Evolutionary conservation across 2,329 filamentous ascomycete genomes (phyloP), one percentile per base, ranked within the genome.

Genomic region (Aureobasidium vineae): DNA sequence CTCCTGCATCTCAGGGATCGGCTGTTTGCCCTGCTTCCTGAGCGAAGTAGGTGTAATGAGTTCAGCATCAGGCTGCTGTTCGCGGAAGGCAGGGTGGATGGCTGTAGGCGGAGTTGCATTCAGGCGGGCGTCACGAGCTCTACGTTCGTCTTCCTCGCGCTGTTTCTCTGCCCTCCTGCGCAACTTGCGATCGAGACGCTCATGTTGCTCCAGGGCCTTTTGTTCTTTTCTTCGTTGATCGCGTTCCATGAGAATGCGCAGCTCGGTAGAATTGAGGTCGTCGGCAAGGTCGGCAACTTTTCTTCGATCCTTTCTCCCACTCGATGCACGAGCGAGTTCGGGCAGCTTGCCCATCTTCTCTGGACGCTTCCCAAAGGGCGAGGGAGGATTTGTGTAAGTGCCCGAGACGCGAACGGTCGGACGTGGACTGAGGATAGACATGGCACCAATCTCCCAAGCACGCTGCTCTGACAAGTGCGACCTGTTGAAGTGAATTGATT

Each of bases 241-340:
- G 68, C 95, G 84, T 72, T 99, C 95, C 85, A 99, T 89, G 36
- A 98, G 82, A 74, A 96, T 90, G 67, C 94, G 86, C 45, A 99
- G 77, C 71, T 92, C 93, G 63, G 89, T 86, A 3, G 95, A 90
- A 77, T 92, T 91, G 65, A 99, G 82, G 67, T 91, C 89, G 74
- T 98, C 90, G 26, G 92, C 95, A 52, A 98, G 76, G 52, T 86
- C 84, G 67, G 88, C 85, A 53, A 90, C 84, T 40, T 82, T 81
- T 78, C 77, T 90, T 79, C 78, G 91, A 78, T 75, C 84, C 70
- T 83, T 86, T 41, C 70, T 70, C 23, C 59, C 59, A 31, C 70
- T 70, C 19, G 72, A 68, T 36, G 71, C 71, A 23, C 68, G 66
- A 40, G 65, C 60, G 16, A 69, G 63, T 19, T 67, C 69, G 26